These are phyloP conservation scores for Saccharomycopsis olivae DNA, from an alignment of 805 yeast species.

Conservation along the genomic window DNA sequence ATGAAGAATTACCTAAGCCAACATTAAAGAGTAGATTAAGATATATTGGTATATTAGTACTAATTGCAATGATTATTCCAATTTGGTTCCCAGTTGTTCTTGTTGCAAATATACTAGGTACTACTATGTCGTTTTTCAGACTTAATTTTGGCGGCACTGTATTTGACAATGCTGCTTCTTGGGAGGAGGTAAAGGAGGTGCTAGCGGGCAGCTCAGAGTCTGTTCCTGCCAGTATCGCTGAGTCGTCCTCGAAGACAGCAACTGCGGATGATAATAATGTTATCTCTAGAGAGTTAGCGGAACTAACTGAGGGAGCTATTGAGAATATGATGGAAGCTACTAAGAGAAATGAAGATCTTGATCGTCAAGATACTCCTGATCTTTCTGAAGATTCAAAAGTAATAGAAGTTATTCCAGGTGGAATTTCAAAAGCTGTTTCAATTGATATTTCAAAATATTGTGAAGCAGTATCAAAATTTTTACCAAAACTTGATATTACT, in stretches of 20 bases:
- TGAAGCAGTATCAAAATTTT: not conserved
- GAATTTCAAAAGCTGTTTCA: slow-evolving; percentile 1
- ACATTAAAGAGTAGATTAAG: slow-evolving; percentile 19
- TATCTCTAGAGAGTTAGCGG: slow-evolving; percentile 15
- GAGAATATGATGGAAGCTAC: slow-evolving; percentile 17
- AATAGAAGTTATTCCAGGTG: slow-evolving; percentile 4
- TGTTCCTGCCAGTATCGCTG: no score
- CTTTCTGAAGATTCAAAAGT: not conserved
- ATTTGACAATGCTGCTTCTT: not conserved
- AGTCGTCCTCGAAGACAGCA: no score
- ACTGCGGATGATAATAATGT: slow-evolving; percentile 12
- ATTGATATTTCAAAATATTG: slow-evolving; percentile 9
- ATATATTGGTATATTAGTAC: slow-evolving; percentile 21
- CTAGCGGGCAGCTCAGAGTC: not conserved
- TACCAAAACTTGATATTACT: slow-evolving; percentile 5
- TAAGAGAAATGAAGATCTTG: slow-evolving; percentile 13
- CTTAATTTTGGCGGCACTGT: slow-evolving; percentile 5
- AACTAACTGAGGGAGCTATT: slow-evolving; percentile 17
- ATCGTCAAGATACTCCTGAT: not conserved
- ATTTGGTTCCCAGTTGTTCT: slow-evolving; percentile 41
- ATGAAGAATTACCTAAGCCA: slow-evolving; percentile 13
- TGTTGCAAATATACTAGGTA: slow-evolving; percentile 19
- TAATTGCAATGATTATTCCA: slow-evolving; percentile 27
- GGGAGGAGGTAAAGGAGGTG: not conserved
- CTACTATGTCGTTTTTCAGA: slow-evolving; percentile 8